phyloP scores from a whole-genome alignment of 306 rosid species.

The Quercus mongolica region DNA sequence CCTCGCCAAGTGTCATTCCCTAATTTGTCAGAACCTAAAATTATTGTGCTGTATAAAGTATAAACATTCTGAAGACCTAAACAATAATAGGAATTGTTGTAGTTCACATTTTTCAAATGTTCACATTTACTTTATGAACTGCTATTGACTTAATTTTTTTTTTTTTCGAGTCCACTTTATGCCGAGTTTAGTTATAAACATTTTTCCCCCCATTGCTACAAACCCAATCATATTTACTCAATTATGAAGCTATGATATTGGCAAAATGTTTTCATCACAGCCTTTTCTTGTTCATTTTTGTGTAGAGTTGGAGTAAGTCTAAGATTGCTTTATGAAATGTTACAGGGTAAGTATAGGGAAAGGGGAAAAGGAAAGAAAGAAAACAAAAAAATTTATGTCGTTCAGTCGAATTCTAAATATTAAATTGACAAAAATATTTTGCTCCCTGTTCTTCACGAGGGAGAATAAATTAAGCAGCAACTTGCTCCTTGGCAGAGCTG shows the following conservation, averaged over 20 bases:
- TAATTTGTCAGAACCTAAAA: too few species aligned
- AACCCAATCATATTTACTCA: not conserved
- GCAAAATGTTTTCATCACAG: not conserved
- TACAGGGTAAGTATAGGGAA: not conserved
- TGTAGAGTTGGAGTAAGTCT: not conserved
- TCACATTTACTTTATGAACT: not conserved
- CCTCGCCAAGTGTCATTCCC: too few species aligned
- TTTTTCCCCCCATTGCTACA: not conserved
- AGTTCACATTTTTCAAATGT: not conserved
- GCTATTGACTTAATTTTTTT: not conserved
- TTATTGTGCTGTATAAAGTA: too few species aligned
- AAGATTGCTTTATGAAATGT: not conserved
- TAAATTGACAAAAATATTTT: constrained; percentile 7
- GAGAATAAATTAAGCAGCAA: constrained; percentile 58
- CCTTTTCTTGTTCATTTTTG: not conserved
- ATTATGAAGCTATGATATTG: not conserved
- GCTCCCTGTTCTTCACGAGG: constrained; percentile 8
- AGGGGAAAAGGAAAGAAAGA: not conserved
- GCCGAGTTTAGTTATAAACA: not conserved
- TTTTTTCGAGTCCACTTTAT: too few species aligned
- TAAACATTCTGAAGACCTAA: too few species aligned
- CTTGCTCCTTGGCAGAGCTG: constrained; percentile 67
- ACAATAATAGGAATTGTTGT: not conserved
- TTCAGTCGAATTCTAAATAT: not conserved
- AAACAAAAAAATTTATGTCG: not conserved